These are phyloP conservation scores for Solanum ossicruentum DNA, from an alignment of 257 asterid genomes.

Conservation along the genomic window DNA sequence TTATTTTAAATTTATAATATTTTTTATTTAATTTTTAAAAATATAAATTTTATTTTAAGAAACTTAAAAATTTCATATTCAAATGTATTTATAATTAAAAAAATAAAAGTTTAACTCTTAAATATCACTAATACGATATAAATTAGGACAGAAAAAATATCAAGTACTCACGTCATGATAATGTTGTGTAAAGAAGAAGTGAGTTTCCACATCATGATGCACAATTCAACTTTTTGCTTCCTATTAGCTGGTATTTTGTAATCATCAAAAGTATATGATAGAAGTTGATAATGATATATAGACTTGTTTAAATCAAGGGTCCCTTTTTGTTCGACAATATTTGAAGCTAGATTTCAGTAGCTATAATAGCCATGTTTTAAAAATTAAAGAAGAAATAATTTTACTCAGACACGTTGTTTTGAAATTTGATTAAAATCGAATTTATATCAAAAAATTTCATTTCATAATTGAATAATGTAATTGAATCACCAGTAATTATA, in stretches of 20 bases:
- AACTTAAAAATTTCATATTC: too few species aligned
- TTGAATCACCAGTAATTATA: too few species aligned
- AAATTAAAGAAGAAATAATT: background rate
- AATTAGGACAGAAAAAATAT: background rate
- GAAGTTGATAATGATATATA: background rate
- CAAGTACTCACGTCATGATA: background rate
- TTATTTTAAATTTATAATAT: too few species aligned
- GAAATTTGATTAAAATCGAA: background rate
- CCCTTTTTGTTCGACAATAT: background rate
- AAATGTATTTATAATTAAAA: too few species aligned
- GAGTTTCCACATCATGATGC: background rate
- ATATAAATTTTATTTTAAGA: too few species aligned
- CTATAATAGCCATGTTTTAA: background rate
- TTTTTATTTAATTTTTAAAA: too few species aligned
- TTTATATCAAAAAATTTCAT: accelerated
- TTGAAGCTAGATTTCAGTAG: background rate
- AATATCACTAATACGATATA: background rate
- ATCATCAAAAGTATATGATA: background rate
- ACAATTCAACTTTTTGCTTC: background rate
- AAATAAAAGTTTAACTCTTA: too few species aligned
- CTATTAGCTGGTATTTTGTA: background rate
- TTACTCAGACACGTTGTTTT: too few species aligned
- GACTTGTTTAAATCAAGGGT: background rate
- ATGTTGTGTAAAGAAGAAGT: background rate
- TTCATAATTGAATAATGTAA: too few species aligned